phyloP scores from a whole-genome alignment of 108 stramenopile species.

The Pseudonitzschia delicatissima region DNA sequence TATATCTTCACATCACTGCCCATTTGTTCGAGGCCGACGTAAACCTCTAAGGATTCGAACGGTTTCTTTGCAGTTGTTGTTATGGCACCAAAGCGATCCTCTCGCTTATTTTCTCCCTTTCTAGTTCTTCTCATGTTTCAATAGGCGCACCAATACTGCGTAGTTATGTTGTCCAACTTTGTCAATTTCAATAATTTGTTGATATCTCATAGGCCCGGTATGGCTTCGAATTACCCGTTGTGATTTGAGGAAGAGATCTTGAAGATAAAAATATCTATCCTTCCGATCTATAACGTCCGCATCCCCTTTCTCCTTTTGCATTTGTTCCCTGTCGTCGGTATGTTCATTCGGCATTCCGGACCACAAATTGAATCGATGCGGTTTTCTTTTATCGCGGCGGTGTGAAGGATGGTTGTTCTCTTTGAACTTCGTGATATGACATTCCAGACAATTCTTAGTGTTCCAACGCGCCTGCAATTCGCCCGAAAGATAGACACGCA shows the following conservation, averaged over 20 bases:
- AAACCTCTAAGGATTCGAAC: conserved; percentile 45
- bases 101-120: background rate
- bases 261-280: conserved; percentile 29
- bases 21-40: conserved; percentile 44
- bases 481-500: conserved; percentile 47
- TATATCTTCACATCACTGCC: conserved; percentile 50
- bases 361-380: background rate
- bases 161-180: conserved; percentile 43
- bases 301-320: background rate
- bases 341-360: background rate
- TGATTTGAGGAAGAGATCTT: conserved; percentile 46
- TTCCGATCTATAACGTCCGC: conserved; percentile 18
- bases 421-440: conserved; percentile 17
- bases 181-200: conserved; percentile 43
- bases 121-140: background rate
- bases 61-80: conserved; percentile 38
- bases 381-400: background rate
- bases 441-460: conserved; percentile 37
- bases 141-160: conserved; percentile 37
- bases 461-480: conserved; percentile 52
- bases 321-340: background rate
- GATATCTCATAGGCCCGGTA: conserved; percentile 51
- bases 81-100: background rate
- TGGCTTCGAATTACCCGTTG: conserved; percentile 46
- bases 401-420: background rate